phyloP scores from a whole-genome alignment of 1,284 basidiomycete species.

The Rhodotorula sp. region DNA sequence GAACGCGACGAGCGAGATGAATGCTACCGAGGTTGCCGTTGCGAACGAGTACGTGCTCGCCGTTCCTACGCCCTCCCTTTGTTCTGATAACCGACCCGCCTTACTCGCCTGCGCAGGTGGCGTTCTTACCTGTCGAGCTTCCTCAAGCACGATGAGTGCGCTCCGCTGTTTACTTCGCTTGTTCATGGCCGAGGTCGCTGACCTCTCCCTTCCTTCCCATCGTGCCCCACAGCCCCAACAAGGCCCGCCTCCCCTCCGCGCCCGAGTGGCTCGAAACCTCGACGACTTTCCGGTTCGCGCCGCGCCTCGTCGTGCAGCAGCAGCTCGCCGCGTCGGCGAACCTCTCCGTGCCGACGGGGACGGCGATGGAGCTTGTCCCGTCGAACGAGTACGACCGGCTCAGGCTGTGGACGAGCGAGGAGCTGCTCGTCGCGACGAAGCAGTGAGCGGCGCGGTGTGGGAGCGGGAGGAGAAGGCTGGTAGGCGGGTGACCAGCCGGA shows the following conservation, averaged over 20 bases:
- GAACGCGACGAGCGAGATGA: conserved; percentile 11
- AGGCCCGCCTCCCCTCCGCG: not conserved
- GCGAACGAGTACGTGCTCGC: conserved; percentile 4
- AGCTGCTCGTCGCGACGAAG: conserved; percentile 1
- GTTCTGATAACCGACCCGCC: not conserved
- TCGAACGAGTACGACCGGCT: conserved; percentile 14
- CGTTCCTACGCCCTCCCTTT: no score
- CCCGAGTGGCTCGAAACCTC: conserved; percentile 3
- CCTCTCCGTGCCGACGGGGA: conserved; percentile 1
- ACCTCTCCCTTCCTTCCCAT: not conserved
- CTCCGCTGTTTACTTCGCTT: not conserved
- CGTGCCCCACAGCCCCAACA: conserved; percentile 9
- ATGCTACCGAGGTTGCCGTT: conserved; percentile 9
- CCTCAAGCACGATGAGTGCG: conserved; percentile 18
- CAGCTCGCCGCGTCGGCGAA: conserved; percentile 11
- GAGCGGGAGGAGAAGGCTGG: no score
- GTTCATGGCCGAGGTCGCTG: not conserved
- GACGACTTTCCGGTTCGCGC: conserved; percentile 5
- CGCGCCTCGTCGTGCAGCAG: conserved; percentile 6
- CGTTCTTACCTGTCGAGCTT: conserved; percentile 17
- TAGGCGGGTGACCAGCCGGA: no score
- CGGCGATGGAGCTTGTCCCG: conserved; percentile 4
- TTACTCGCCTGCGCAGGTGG: not conserved
- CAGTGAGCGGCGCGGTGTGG: not conserved
- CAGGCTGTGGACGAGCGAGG: not conserved